These are phyloP conservation scores for Aurinia saxatilis DNA, from an alignment of 345 rosid genomes.

Conservation along the genomic window DNA sequence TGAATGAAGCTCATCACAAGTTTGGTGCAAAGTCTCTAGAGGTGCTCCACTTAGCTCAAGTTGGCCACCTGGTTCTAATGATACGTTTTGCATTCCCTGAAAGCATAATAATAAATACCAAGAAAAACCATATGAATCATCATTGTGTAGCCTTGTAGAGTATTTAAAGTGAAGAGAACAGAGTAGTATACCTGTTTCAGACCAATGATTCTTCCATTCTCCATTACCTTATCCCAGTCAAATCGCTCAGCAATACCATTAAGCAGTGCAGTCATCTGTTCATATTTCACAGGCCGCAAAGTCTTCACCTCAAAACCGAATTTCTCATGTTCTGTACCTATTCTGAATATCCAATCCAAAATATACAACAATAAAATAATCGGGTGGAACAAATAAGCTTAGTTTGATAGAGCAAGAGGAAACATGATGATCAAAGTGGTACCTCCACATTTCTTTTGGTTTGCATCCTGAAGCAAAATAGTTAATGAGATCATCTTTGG, in stretches of 20 bases:
- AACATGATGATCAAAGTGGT: background rate
- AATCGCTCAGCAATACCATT: constrained; percentile 80
- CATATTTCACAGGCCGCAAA: constrained; percentile 69
- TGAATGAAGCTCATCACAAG: constrained; percentile 85
- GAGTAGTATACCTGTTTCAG: constrained; percentile 56
- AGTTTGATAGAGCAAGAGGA: background rate
- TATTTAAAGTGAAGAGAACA: background rate
- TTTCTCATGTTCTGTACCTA: constrained; percentile 89
- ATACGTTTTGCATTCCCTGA: constrained; percentile 84
- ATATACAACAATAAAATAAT: no score
- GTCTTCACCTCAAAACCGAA: constrained; percentile 70
- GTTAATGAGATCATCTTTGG: constrained; percentile 63
- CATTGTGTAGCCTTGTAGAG: background rate
- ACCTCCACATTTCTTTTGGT: constrained; percentile 80
- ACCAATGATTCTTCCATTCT: constrained; percentile 64
- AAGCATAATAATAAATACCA: no score
- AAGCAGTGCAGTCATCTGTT: constrained; percentile 74
- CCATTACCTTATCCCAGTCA: constrained; percentile 81
- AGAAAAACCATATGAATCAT: no score
- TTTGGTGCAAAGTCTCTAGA: constrained; percentile 83
- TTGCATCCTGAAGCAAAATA: constrained; percentile 88
- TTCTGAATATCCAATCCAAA: constrained; percentile 36
- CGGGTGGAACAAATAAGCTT: background rate
- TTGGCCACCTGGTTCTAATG: constrained; percentile 86
- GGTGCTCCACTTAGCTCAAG: constrained; percentile 93